phyloP scores from a whole-genome alignment of 2,329 filamentous ascomycete genomes.

The Ophiostoma ips region DNA sequence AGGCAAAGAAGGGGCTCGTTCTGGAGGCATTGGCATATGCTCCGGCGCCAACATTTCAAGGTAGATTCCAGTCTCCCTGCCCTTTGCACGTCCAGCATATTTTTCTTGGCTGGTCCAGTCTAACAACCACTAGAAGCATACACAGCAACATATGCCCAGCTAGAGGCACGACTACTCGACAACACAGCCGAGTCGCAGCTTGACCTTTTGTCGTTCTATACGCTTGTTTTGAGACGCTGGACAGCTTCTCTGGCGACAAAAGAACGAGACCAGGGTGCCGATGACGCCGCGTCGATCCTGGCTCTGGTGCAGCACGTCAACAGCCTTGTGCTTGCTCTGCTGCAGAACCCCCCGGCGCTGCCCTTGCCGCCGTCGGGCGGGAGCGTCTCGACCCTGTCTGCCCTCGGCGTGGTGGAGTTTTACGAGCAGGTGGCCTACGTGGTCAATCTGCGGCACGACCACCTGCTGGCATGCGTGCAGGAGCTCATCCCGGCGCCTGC shows the following conservation, averaged over 20 bases:
- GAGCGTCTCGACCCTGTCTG: constrained; percentile 12
- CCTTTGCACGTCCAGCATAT: too few species aligned
- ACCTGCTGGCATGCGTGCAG: constrained; percentile 40
- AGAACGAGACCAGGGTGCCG: constrained; percentile 12
- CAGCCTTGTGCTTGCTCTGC: constrained; percentile 42
- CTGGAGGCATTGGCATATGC: constrained; percentile 43
- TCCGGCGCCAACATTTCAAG: constrained; percentile 41
- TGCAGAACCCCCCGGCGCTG: constrained; percentile 35
- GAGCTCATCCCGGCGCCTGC: constrained; percentile 54
- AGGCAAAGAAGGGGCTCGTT: constrained; percentile 36
- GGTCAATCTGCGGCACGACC: constrained; percentile 32
- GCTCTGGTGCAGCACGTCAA: constrained; percentile 37
- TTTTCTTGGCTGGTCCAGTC: too few species aligned
- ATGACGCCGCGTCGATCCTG: constrained; percentile 18
- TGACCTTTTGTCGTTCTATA: constrained; percentile 53
- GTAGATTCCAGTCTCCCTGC: too few species aligned
- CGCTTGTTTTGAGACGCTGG: constrained; percentile 49
- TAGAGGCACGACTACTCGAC: constrained; percentile 39
- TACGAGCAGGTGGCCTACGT: constrained; percentile 48
- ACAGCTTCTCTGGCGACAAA: constrained; percentile 29
- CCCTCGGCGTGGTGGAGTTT: constrained; percentile 53
- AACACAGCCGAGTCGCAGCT: constrained; percentile 38
- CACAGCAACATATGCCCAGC: constrained; percentile 35
- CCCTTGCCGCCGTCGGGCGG: constrained; percentile 19
- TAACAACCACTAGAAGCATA: neutral